Base-by-base conservation (phyloP, 169 alveolate genomes). In the Cryptosporidium bovis region DNA sequence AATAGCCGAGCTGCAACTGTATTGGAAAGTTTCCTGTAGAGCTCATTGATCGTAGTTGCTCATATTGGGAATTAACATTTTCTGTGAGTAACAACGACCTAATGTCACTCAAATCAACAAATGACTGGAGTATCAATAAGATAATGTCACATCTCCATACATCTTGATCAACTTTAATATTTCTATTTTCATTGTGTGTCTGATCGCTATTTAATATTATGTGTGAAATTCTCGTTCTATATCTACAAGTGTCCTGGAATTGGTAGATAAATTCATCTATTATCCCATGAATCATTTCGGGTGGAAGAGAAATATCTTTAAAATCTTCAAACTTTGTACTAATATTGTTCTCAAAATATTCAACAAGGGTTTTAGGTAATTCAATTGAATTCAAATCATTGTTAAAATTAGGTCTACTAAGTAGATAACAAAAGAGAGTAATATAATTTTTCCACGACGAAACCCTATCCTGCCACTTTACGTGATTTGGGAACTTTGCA, bases 91-190 rank as follows among this genome's bases (percentile, higher is more conserved):
- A 34, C 24, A 71, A 10, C 1, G 44, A 1, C 3, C 87, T 33
- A 18, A 77, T 44, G 2, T 60, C 64, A 60, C 87, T 77, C 2
- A 60, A 40, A 24, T 77, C 87, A 27, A 77, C 71, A 31, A 77
- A 46, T 3, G 77, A 18, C 18, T 77, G 87, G 33, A 77, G 64
- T 77, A 77, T 40, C 12, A 40, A 62, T 51, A 77, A 20, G n/a
- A 62, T 60, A 36, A 77, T 56, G 53, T 77, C 87, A 50, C 87
- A 77, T 77, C 87, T 77, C 87, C 87, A 77, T 29, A 77, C 46
- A 50, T 77, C 71, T 40, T 77, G 87, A 33, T 77, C 87, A 18
- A 77, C 51, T 33, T 40, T 77, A 1, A 34, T 46, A 12, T 51
- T 44, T 46, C 87, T 77, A 40, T 62, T 71, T 1, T 77, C 87